Conservation (phyloP, 805 yeast genomes). For the Lipomyces spencermartinsiae region DNA sequence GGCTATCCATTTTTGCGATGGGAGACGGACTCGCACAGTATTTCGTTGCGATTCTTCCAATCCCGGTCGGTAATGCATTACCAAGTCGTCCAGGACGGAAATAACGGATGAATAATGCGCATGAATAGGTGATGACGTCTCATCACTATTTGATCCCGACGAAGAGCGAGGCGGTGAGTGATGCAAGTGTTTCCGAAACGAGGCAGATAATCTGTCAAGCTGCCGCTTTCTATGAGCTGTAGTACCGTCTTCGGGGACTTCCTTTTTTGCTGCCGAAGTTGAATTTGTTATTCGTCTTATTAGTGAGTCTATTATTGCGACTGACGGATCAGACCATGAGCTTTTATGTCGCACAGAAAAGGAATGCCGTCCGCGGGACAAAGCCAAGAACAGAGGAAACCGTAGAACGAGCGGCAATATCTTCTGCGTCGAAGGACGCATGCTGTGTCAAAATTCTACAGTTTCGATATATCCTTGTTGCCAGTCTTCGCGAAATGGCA, state of each 20-base stretch:
- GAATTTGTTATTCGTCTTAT: neutral
- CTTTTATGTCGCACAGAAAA: neutral
- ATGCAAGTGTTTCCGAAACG: conserved; percentile 16
- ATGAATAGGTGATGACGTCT: conserved; percentile 20
- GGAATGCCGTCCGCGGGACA: neutral
- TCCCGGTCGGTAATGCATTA: conserved; percentile 3
- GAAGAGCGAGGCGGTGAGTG: conserved; percentile 18
- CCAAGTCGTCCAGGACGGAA: conserved; percentile 12
- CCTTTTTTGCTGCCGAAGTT: neutral
- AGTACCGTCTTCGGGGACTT: neutral
- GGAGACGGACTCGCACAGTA: neutral
- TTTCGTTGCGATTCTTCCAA: conserved; percentile 1
- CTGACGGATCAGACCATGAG: neutral
- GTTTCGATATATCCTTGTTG: neutral
- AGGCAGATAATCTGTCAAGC: neutral
- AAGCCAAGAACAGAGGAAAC: neutral
- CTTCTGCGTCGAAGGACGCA: neutral
- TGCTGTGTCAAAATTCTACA: neutral
- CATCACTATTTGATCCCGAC: neutral
- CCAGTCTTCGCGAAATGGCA: too few species aligned
- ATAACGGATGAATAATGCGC: conserved; percentile 13
- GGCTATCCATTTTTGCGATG: conserved; percentile 16
- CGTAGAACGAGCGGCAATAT: neutral
- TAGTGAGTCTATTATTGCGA: neutral
- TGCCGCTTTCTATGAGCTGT: neutral